Evolutionary conservation across 805 yeast species (phyloP).

Genomic region (Myxozyma neotropica): DNA sequence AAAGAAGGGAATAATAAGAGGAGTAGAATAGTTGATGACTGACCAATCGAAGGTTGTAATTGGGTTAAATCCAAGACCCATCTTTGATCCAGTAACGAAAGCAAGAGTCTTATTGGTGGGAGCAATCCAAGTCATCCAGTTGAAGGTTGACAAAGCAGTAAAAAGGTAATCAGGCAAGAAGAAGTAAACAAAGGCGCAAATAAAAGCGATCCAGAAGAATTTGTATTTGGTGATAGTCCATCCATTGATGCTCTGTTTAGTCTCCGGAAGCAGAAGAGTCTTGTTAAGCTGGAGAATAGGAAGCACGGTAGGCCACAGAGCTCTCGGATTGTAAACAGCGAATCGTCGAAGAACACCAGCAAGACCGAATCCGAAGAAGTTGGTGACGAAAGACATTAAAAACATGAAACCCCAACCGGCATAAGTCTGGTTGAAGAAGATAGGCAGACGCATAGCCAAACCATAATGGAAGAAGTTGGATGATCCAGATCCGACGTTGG

Average conservation of each 20-base stretch:
- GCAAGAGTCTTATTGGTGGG: conserved; percentile 58
- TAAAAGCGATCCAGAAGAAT: conserved; percentile 51
- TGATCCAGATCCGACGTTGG: conserved; percentile 20
- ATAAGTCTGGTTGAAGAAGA: conserved; percentile 13
- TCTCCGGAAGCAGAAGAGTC: conserved; percentile 41
- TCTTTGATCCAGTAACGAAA: conserved; percentile 62
- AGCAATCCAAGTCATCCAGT: conserved; percentile 66
- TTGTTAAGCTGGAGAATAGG: conserved; percentile 59
- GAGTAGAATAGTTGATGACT: conserved; percentile 22
- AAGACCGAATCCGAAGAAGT: conserved; percentile 65
- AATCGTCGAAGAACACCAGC: conserved; percentile 65
- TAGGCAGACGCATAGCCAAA: conserved; percentile 38
- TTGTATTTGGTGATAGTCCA: conserved; percentile 60
- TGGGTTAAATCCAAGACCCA: conserved; percentile 70
- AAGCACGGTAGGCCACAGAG: conserved; percentile 68
- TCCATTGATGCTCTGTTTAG: conserved; percentile 44
- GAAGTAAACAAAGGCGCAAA: conserved; percentile 51
- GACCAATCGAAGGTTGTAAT: conserved; percentile 65
- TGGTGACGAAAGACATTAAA: conserved; percentile 43
- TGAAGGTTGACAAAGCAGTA: conserved; percentile 59
- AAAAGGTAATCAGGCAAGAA: conserved; percentile 66
- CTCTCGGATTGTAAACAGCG: conserved; percentile 61
- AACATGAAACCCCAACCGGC: conserved; percentile 20
- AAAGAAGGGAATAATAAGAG: conserved; percentile 23
- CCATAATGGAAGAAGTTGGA: conserved; percentile 52